These are phyloP conservation scores for Suillus sp. DNA, from an alignment of 768 basidiomycete genomes.

Conservation along the genomic window DNA sequence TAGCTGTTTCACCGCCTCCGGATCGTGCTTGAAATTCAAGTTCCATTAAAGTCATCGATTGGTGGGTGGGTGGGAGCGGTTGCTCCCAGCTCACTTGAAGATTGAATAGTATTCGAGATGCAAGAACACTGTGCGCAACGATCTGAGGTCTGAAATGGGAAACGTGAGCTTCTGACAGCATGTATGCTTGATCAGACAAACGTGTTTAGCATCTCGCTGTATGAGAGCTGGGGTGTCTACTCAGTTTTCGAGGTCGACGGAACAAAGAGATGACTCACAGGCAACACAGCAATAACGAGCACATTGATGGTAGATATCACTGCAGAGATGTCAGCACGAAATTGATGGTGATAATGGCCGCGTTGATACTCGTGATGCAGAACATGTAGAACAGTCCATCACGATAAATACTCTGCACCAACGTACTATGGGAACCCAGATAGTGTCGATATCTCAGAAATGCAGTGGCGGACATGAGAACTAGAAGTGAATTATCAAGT, in stretches of 20 bases:
- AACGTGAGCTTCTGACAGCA: background rate
- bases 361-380: background rate
- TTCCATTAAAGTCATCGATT: background rate
- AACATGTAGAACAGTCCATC: constrained; percentile 7
- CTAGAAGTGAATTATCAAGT: background rate
- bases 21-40: background rate
- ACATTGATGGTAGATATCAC: background rate
- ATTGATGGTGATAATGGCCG: background rate
- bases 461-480: constrained; percentile 3
- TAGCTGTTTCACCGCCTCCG: background rate
- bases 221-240: background rate
- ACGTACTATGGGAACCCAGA: background rate
- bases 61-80: background rate
- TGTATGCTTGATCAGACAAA: background rate
- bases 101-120: constrained; percentile 12
- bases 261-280: background rate
- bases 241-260: background rate
- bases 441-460: constrained; percentile 10
- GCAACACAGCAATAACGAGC: background rate
- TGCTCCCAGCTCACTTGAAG: background rate
- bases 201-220: background rate
- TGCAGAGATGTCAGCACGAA: background rate
- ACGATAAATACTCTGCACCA: constrained; percentile 1
- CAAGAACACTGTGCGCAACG: constrained; percentile 10
- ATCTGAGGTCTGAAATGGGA: constrained; percentile 1